These are phyloP conservation scores for Arabidopsis arenosa DNA, from an alignment of 345 rosid species.

Conservation along the genomic window DNA sequence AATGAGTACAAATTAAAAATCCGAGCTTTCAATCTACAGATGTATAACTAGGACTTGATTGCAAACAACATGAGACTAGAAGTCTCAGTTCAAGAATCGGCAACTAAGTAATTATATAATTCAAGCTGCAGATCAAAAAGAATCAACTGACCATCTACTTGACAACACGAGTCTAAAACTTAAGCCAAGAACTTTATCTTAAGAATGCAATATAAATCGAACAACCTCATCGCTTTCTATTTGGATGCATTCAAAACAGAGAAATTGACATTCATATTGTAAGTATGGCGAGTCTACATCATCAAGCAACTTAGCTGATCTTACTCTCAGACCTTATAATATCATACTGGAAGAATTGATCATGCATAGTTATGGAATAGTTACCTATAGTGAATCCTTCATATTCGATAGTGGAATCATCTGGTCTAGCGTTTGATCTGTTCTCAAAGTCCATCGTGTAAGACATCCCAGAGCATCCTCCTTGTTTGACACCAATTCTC, in stretches of 20 bases:
- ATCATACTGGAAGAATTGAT: background rate
- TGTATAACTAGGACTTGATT: background rate
- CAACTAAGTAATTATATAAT: background rate
- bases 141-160: constrained; percentile 1
- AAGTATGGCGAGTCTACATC: background rate
- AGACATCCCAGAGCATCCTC: constrained; percentile 98
- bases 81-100: background rate
- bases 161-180: background rate
- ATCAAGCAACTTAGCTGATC: constrained; percentile 19
- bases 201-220: background rate
- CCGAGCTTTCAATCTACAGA: background rate
- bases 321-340: background rate
- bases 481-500: constrained; percentile 92
- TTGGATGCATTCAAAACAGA: background rate
- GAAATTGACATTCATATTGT: background rate
- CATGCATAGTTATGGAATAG: background rate
- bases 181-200: constrained; percentile 4
- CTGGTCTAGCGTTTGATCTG: constrained; percentile 65
- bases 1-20: background rate
- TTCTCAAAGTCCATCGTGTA: constrained; percentile 94
- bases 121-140: constrained; percentile 11
- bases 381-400: constrained; percentile 82
- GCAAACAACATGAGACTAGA: background rate
- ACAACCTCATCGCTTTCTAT: background rate
- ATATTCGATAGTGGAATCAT: constrained; percentile 79